A percentile compares a stretch with the other conserved stretches of the same genome.
phyloP scores from a whole-genome alignment of 495 filamentous ascomycete species.

The Neurospora sp. region DNA sequence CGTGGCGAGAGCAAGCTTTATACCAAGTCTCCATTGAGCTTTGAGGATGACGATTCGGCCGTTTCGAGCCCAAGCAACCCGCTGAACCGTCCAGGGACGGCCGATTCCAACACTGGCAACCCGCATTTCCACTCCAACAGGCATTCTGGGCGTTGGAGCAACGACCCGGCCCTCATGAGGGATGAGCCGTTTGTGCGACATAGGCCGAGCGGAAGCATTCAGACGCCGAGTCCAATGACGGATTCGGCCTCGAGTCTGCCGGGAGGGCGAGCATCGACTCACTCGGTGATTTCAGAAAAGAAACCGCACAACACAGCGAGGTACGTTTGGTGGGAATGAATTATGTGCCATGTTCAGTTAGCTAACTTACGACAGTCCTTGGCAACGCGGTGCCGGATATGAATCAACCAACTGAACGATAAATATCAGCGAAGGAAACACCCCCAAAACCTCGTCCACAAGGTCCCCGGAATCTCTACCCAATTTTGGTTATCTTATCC shows the following conservation, averaged over 20 bases:
- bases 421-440: background rate
- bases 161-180: background rate
- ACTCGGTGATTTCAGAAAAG: slow-evolving; percentile 12
- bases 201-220: slow-evolving; percentile 13
- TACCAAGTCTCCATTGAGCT: slow-evolving; percentile 49
- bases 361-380: slow-evolving; percentile 27
- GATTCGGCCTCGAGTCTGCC: slow-evolving; percentile 8
- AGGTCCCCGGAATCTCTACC: background rate
- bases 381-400: slow-evolving; percentile 49
- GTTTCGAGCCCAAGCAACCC: slow-evolving; percentile 32
- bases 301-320: slow-evolving; percentile 28
- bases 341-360: slow-evolving; percentile 6
- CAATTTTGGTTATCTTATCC: background rate
- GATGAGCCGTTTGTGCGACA: slow-evolving; percentile 6
- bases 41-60: slow-evolving; percentile 72
- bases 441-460: background rate
- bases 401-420: slow-evolving; percentile 17
- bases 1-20: slow-evolving; percentile 67
- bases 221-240: slow-evolving; percentile 15
- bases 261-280: slow-evolving; percentile 5
- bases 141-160: slow-evolving; percentile 8
- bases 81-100: slow-evolving; percentile 7
- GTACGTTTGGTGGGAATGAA: slow-evolving; percentile 21
- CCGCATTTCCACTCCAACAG: slow-evolving; percentile 4
- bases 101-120: slow-evolving; percentile 5